phyloP scores from a whole-genome alignment of 805 yeast species.

The Suhomyces sp. region DNA sequence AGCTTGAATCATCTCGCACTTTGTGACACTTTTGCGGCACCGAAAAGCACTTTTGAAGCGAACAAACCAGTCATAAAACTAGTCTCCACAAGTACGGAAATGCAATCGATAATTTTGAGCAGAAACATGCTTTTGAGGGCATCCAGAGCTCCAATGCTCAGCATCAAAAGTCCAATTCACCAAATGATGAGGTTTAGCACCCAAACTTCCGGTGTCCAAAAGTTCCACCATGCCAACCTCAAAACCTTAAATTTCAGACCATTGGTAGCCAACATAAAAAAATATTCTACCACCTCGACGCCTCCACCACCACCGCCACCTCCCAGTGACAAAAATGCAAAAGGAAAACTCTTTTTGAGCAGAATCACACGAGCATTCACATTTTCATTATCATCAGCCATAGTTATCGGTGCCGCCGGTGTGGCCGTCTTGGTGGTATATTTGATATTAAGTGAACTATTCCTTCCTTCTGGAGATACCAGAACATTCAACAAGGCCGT shows the following conservation, averaged over 20 bases:
- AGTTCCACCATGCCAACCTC: not conserved
- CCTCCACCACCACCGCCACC: conserved; percentile 41
- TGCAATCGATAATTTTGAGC: not conserved
- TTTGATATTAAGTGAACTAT: conserved; percentile 72
- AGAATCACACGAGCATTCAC: conserved; percentile 56
- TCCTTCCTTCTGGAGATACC: conserved; percentile 89
- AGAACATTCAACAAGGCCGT: conserved; percentile 87
- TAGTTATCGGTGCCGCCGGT: conserved; percentile 69
- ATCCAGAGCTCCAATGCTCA: not conserved
- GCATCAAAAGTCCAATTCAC: not conserved
- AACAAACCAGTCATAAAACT: not conserved
- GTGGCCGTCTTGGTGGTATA: conserved; percentile 68
- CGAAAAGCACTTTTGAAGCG: not conserved
- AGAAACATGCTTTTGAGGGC: not conserved
- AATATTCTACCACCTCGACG: conserved; percentile 13
- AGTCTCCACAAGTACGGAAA: not conserved
- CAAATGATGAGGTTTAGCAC: not conserved
- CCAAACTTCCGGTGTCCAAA: not conserved
- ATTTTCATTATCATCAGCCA: conserved; percentile 56
- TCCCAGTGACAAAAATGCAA: conserved; percentile 34
- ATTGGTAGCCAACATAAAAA: not conserved
- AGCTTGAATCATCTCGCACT: not conserved
- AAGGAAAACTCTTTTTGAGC: conserved; percentile 43
- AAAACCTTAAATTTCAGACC: not conserved
- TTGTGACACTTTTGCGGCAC: not conserved